phyloP scores from a whole-genome alignment of 345 rosid genomes.

The Hibiscus syriacus region DNA sequence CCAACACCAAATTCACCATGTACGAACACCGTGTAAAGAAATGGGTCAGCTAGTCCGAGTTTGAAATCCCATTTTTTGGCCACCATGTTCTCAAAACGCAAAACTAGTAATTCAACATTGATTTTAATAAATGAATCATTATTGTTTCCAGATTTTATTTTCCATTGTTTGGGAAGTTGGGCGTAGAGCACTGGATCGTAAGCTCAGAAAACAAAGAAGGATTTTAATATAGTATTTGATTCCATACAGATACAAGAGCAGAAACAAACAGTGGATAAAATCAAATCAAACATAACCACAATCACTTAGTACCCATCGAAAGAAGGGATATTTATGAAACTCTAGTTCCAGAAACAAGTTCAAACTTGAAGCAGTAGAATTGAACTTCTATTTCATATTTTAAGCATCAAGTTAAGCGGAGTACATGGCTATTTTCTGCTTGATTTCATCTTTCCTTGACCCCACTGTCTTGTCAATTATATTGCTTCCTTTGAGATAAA shows the following conservation, averaged over 20 bases:
- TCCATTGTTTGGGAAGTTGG: too few species aligned
- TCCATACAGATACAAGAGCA: not conserved
- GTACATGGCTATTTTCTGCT: constrained; percentile 19
- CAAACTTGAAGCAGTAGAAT: not conserved
- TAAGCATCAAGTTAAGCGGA: constrained; percentile 17
- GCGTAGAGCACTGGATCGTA: too few species aligned
- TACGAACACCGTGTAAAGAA: not conserved
- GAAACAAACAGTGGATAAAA: not conserved
- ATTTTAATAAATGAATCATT: too few species aligned
- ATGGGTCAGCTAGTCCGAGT: too few species aligned
- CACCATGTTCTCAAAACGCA: too few species aligned
- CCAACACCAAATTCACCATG: not conserved
- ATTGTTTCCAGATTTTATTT: too few species aligned
- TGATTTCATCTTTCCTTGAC: constrained; percentile 41
- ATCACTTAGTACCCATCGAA: not conserved
- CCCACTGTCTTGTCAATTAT: constrained; percentile 53
- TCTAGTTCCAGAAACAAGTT: not conserved
- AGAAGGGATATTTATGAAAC: not conserved
- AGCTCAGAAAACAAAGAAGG: not conserved
- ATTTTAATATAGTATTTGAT: not conserved
- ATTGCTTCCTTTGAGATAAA: constrained; percentile 48
- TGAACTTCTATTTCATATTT: not conserved
- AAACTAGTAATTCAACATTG: too few species aligned
- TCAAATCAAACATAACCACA: not conserved
- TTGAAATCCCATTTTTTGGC: too few species aligned